A percentile compares a stretch with the other conserved stretches of the same genome.
Evolutionary conservation across 345 rosid genomes (phyloP).

Genomic region (Sisymbrium irio): DNA sequence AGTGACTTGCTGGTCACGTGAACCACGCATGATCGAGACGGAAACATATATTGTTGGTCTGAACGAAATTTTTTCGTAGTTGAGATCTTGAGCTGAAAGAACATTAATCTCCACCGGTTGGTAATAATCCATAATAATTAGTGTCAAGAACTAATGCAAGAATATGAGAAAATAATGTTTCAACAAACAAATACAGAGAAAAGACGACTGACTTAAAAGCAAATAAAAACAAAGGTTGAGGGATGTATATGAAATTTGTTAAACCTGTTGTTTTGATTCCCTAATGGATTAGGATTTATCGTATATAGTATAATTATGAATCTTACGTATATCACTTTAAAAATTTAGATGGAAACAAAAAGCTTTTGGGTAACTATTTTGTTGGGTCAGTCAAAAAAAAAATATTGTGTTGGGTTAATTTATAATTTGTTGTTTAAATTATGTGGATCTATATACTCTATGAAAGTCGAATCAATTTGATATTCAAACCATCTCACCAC

Average conservation of each 20-base stretch:
- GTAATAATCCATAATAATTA: constrained; percentile 5
- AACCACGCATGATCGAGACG: constrained; percentile 29
- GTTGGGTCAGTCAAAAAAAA: no score
- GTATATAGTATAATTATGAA: background rate
- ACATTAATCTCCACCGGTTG: constrained; percentile 29
- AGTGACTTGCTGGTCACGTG: constrained; percentile 29
- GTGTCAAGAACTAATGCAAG: background rate
- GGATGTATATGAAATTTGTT: background rate
- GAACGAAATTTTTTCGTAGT: constrained; percentile 21
- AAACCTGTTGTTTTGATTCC: background rate
- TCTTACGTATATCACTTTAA: no score
- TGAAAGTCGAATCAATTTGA: no score
- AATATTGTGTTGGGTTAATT: no score
- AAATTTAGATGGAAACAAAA: no score
- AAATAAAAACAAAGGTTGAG: background rate
- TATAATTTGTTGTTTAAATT: no score
- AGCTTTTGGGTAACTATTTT: no score
- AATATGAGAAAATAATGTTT: no score
- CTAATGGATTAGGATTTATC: background rate
- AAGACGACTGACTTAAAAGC: background rate
- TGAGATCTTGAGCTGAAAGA: constrained; percentile 29
- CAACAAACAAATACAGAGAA: background rate
- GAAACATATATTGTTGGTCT: constrained; percentile 27
- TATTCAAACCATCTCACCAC: no score
- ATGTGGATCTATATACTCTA: no score